phyloP scores from a whole-genome alignment of 345 rosid genomes.

The Euphorbia tirucalli region DNA sequence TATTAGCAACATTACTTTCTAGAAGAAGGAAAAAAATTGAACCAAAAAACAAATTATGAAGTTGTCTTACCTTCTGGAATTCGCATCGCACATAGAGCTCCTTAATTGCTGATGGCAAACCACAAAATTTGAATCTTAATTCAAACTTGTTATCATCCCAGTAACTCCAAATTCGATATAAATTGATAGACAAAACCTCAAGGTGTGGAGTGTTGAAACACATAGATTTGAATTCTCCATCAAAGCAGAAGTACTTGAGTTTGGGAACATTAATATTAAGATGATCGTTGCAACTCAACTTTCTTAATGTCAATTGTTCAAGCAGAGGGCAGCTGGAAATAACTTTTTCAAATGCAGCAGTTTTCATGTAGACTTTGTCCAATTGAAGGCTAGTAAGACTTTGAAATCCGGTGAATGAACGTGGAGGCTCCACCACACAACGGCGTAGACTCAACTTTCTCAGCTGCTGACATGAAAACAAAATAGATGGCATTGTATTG shows the following conservation, averaged over 20 bases:
- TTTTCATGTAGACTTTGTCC: constrained; percentile 3
- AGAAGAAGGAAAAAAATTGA: neutral
- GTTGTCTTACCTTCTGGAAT: constrained; percentile 6
- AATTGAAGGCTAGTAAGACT: constrained; percentile 1
- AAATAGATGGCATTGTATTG: neutral
- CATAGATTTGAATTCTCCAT: constrained; percentile 13
- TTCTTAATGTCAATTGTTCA: constrained; percentile 1
- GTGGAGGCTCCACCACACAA: neutral
- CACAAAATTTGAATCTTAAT: constrained; percentile 8
- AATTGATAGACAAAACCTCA: neutral
- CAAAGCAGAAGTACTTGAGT: constrained; percentile 9
- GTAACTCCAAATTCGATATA: constrained; percentile 6
- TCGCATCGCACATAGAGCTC: constrained; percentile 15
- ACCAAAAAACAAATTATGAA: neutral
- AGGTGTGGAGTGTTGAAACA: constrained; percentile 10
- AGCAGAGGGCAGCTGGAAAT: constrained; percentile 12
- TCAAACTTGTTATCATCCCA: constrained; percentile 6
- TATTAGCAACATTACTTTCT: neutral
- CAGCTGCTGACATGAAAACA: constrained; percentile 14
- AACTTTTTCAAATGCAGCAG: constrained; percentile 6
- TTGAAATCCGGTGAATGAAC: constrained; percentile 13
- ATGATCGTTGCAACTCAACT: constrained; percentile 5
- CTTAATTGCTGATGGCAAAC: constrained; percentile 15
- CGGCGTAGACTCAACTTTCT: constrained; percentile 9
- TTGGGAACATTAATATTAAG: constrained; percentile 5